Evolutionary conservation across 257 asterid species (phyloP).

Genomic region (Nicotiana benthamiana): DNA sequence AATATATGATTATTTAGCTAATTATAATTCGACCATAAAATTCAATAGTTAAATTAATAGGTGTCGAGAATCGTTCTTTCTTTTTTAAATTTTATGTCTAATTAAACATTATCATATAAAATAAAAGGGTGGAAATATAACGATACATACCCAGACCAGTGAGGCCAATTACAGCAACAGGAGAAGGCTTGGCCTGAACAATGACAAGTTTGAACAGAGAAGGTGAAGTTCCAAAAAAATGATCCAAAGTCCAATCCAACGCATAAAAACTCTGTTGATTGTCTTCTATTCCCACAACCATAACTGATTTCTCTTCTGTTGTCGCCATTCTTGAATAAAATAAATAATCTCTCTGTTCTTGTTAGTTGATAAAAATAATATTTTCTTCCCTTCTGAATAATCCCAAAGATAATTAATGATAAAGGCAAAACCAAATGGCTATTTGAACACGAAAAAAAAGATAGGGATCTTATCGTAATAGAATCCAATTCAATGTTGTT

Average conservation of each 20-base stretch:
- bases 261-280: slow-evolving; percentile 77
- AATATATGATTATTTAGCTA: accelerated
- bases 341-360: background rate
- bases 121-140: background rate
- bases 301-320: background rate
- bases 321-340: background rate
- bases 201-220: slow-evolving; percentile 53
- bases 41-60: no score
- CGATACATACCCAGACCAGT: slow-evolving; percentile 50
- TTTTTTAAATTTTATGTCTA: background rate
- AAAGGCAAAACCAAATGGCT: background rate
- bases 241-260: slow-evolving; percentile 69
- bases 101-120: background rate
- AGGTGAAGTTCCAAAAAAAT: slow-evolving; percentile 41
- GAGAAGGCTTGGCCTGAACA: slow-evolving; percentile 62
- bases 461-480: background rate
- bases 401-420: background rate
- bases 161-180: slow-evolving; percentile 41
- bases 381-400: background rate
- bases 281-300: slow-evolving; percentile 33
- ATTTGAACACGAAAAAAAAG: no score
- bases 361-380: background rate
- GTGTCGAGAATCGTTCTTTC: background rate
- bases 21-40: background rate
- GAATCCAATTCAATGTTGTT: no score